Percentiles rank a stretch among this genome's conserved stretches.
These are phyloP conservation scores for Fagus sylvatica DNA, from an alignment of 306 rosid genomes.

Conservation along the genomic window DNA sequence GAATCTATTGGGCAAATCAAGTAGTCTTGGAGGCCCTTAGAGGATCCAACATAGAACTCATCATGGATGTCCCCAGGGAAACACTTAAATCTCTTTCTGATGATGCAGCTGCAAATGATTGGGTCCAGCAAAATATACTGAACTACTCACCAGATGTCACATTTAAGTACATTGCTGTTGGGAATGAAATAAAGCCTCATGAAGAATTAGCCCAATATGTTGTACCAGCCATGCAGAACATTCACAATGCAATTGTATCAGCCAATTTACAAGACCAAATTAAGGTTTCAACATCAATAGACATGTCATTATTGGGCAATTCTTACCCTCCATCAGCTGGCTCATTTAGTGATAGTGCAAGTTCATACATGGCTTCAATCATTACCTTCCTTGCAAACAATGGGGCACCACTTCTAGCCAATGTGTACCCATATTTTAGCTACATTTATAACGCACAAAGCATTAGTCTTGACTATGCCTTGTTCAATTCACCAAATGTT, in stretches of 20 bases:
- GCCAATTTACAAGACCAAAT: slow-evolving; percentile 44
- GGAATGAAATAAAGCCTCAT: slow-evolving; percentile 41
- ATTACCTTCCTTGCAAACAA: slow-evolving; percentile 30
- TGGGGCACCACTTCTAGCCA: slow-evolving; percentile 64
- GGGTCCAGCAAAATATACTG: slow-evolving; percentile 37
- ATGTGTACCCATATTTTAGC: slow-evolving; percentile 54
- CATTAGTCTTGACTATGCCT: slow-evolving; percentile 38
- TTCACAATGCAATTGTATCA: slow-evolving; percentile 32
- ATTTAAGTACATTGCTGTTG: slow-evolving; percentile 41
- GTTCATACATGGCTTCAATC: slow-evolving; percentile 36
- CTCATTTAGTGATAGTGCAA: slow-evolving; percentile 27
- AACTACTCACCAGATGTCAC: slow-evolving; percentile 35
- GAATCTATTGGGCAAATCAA: slow-evolving; percentile 37
- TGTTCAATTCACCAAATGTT: slow-evolving; percentile 38
- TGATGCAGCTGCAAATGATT: slow-evolving; percentile 24
- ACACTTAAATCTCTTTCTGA: slow-evolving; percentile 27
- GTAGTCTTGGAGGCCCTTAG: slow-evolving; percentile 39
- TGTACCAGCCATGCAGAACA: slow-evolving; percentile 36
- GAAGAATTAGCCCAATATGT: slow-evolving; percentile 22
- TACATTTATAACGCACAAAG: neutral
- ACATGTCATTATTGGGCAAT: slow-evolving; percentile 7
- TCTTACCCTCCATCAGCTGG: slow-evolving; percentile 49
- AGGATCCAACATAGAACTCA: slow-evolving; percentile 53
- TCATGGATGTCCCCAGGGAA: slow-evolving; percentile 30
- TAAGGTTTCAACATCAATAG: slow-evolving; percentile 59